Percentiles rank a stretch among this genome's conserved stretches.
Conservation (phyloP, 768 basidiomycete species). For the Amanita jacksonii region DNA sequence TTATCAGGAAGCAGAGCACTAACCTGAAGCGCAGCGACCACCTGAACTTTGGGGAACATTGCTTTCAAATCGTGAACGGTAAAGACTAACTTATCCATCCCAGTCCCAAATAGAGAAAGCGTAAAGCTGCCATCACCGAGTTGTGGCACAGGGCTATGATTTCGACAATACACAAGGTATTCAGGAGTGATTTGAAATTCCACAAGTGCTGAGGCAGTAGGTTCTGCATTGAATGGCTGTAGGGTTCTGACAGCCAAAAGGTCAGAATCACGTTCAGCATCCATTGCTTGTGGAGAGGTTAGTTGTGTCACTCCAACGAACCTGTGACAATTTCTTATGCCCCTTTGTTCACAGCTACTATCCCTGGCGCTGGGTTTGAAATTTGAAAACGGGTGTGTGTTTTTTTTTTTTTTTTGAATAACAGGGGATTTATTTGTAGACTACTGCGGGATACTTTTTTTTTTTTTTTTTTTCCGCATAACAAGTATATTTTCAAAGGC, state of each 20-base stretch:
- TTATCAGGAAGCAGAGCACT: slow-evolving; percentile 9
- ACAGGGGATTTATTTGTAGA: too few species aligned
- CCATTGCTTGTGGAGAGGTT: slow-evolving; percentile 45
- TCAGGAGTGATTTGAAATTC: slow-evolving; percentile 54
- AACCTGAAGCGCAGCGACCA: slow-evolving; percentile 51
- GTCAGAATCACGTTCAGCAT: too few species aligned
- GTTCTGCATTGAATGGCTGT: slow-evolving; percentile 65
- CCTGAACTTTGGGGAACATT: slow-evolving; percentile 28
- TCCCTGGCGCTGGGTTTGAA: too few species aligned
- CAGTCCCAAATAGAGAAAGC: slow-evolving; percentile 28
- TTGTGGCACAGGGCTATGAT: slow-evolving; percentile 53
- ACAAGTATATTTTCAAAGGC: too few species aligned
- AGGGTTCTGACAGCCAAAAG: slow-evolving; percentile 34
- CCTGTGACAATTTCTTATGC: too few species aligned
- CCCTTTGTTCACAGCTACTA: too few species aligned
- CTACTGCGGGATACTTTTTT: too few species aligned
- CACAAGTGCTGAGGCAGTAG: slow-evolving; percentile 41
- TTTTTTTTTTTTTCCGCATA: too few species aligned
- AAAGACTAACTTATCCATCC: slow-evolving; percentile 22
- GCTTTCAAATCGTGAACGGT: slow-evolving; percentile 31
- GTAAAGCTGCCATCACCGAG: slow-evolving; percentile 37
- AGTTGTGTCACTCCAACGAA: slow-evolving; percentile 38
- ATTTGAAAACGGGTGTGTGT: too few species aligned
- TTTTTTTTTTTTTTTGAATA: too few species aligned
- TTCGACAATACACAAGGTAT: slow-evolving; percentile 59